Evolutionary conservation across 2,329 filamentous ascomycete species (phyloP), one percentile per base, ranked within the genome.

Genomic region (Trichoderma sp.): DNA sequence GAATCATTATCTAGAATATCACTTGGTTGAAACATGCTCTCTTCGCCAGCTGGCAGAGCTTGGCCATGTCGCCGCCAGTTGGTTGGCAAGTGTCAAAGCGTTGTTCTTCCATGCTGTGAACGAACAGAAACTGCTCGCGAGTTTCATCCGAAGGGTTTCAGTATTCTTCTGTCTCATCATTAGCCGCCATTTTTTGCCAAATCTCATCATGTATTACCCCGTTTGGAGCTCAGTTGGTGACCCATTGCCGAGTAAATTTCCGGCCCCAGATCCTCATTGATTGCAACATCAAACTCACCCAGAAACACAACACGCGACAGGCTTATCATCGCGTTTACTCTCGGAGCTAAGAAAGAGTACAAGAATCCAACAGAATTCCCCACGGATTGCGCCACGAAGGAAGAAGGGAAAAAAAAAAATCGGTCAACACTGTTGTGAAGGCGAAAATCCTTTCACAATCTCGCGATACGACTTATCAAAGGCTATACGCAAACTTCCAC

Each of bases 211-310:
- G 5, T 3, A 3, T 43, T 18, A 43, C 14, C 37, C 16, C 16
- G 14, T 8, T 56, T 21, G 18, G 8, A 2, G 14, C 54, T 28
- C 32, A 34, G 4, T 34, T n/a, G 21, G 37, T 64, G 7, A 24
- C 21, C 8, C 21, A 28, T 64, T 21, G n/a, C 60, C 46, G 60
- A 64, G 28, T 64, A 37, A 64, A 39, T 51, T 54, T 39, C 60
- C 60, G 60, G 60, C 32, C 13, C 13, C 28, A n/a, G 30, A 54
- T n/a, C 39, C 63, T 21, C 43, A 34, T 28, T 30, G 24, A 49
- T 21, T 28, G 26, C 34, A 32, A 56, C 18, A 39, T 43, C 39
- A n/a, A 18, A 11, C 26, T 52, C 60, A 37, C 46, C 46, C 21
- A n/a, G n/a, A 52, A 61, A 24, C 11, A 49, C 46, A 10, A 49